These are phyloP conservation scores for Podosphaera fusca DNA, from an alignment of 2,329 filamentous ascomycete genomes.

Conservation along the genomic window DNA sequence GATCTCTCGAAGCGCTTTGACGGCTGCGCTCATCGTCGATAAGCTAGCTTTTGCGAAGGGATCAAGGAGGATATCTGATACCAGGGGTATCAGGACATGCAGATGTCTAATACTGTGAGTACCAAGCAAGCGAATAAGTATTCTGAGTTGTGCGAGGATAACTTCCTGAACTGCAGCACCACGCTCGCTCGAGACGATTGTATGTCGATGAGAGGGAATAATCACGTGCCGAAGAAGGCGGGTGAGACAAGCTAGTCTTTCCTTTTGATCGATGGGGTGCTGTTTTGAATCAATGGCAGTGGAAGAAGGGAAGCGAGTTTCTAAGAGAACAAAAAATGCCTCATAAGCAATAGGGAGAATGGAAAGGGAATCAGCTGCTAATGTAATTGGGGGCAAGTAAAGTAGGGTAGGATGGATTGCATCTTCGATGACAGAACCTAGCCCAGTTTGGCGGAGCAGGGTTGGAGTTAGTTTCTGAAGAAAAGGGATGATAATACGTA, in stretches of 20 bases:
- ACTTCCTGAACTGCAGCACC: slow-evolving; percentile 32
- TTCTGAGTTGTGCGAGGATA: slow-evolving; percentile 27
- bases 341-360: slow-evolving; percentile 44
- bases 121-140: slow-evolving; percentile 31
- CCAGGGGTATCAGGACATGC: slow-evolving; percentile 42
- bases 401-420: slow-evolving; percentile 49
- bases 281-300: neutral
- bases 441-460: slow-evolving; percentile 36
- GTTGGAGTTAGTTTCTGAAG: slow-evolving; percentile 25
- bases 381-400: slow-evolving; percentile 54
- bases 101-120: slow-evolving; percentile 44
- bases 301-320: slow-evolving; percentile 5
- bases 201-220: slow-evolving; percentile 23
- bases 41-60: slow-evolving; percentile 26
- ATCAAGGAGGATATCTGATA: slow-evolving; percentile 41
- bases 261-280: neutral
- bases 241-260: slow-evolving; percentile 23
- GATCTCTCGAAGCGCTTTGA: slow-evolving; percentile 29
- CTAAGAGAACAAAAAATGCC: slow-evolving; percentile 35
- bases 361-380: slow-evolving; percentile 41
- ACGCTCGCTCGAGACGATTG: slow-evolving; percentile 28
- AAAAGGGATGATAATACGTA: slow-evolving; percentile 29
- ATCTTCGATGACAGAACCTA: slow-evolving; percentile 44
- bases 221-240: slow-evolving; percentile 32
- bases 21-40: slow-evolving; percentile 25